A percentile compares a stretch with the other conserved stretches of the same genome.
Evolutionary conservation across 345 rosid species (phyloP).

Genomic region (Linum trigynum): DNA sequence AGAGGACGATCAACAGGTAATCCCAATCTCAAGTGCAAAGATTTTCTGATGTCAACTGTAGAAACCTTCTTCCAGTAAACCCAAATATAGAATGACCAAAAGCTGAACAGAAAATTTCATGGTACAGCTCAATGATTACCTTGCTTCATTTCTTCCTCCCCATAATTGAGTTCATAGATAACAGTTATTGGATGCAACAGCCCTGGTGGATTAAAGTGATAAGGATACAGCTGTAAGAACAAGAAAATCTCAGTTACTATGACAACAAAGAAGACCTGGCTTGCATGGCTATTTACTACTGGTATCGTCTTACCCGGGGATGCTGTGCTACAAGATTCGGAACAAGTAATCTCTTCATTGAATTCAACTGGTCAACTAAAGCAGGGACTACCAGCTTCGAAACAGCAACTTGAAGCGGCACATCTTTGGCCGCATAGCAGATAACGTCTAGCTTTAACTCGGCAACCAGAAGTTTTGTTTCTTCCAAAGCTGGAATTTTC

Average conservation of each 20-base stretch:
- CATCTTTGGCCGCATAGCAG: conserved; percentile 62
- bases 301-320: conserved; percentile 39
- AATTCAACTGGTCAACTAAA: conserved; percentile 60
- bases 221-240: conserved; percentile 49
- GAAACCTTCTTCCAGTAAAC: conserved; percentile 8
- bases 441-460: conserved; percentile 70
- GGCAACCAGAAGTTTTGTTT: conserved; percentile 51
- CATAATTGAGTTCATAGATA: conserved; percentile 78
- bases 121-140: conserved; percentile 26
- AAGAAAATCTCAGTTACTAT: conserved; percentile 14
- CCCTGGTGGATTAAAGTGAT: conserved; percentile 70
- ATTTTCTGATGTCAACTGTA: conserved; percentile 71
- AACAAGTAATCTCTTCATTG: conserved; percentile 44
- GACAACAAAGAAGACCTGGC: neutral
- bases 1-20: conserved; percentile 84
- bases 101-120: conserved; percentile 2
- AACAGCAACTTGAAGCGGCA: conserved; percentile 48
- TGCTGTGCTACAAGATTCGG: conserved; percentile 47
- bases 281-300: neutral
- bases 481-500: conserved; percentile 50
- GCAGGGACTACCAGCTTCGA: conserved; percentile 67
- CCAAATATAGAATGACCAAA: neutral
- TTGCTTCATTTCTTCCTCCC: conserved; percentile 89
- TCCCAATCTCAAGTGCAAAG: conserved; percentile 67
- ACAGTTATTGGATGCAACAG: conserved; percentile 66